phyloP scores from a whole-genome alignment of 345 rosid species.

The Hirschfeldia incana region DNA sequence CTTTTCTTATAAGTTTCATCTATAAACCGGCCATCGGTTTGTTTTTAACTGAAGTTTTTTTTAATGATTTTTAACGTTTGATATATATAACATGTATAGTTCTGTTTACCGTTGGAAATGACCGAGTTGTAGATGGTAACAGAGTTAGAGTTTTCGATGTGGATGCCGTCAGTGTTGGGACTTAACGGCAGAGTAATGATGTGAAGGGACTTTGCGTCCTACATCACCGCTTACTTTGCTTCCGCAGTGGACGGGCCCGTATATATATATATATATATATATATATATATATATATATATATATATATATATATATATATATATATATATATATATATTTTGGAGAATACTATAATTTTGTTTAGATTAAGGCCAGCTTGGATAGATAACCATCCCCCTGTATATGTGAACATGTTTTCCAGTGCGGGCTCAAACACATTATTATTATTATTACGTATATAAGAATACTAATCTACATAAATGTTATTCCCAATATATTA shows the following conservation, averaged over 20 bases:
- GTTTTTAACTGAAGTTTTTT: background rate
- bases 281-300: no score
- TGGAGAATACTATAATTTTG: background rate
- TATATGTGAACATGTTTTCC: background rate
- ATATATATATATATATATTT: no score
- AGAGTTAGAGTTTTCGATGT: constrained; percentile 59
- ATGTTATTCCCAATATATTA: no score
- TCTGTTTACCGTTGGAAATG: constrained; percentile 66
- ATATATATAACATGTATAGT: background rate
- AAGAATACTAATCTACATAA: no score
- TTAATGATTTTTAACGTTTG: no score
- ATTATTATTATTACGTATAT: no score
- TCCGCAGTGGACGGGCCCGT: no score
- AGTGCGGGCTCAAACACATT: no score
- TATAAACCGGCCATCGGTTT: background rate
- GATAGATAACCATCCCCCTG: background rate
- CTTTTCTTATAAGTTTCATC: background rate
- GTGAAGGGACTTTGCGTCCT: constrained; percentile 55
- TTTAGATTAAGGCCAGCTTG: background rate
- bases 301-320: no score
- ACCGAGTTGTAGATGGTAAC: constrained; percentile 77
- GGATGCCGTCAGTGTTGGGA: constrained; percentile 98
- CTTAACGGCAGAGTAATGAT: constrained; percentile 76
- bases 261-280: no score
- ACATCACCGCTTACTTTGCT: no score